phyloP scores from a whole-genome alignment of 768 basidiomycete species.

The Rhizopogon vinicolor region DNA sequence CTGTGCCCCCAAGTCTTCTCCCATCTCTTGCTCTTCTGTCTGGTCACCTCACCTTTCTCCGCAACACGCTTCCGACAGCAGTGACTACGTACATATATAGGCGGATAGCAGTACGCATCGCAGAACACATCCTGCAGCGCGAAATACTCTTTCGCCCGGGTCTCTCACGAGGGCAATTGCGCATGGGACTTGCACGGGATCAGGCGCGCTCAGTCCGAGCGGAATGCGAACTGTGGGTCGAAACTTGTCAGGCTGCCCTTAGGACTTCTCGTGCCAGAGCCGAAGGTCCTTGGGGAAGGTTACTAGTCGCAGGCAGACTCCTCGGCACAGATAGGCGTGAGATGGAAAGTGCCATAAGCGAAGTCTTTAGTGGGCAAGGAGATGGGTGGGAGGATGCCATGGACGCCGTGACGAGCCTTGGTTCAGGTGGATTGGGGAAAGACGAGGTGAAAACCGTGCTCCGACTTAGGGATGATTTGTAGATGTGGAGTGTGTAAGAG shows the following conservation, averaged over 20 bases:
- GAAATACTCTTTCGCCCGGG: constrained; percentile 76
- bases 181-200: constrained; percentile 15
- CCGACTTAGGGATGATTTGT: constrained; percentile 38
- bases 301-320: constrained; percentile 68
- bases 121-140: constrained; percentile 79
- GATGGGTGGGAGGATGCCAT: constrained; percentile 48
- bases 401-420: constrained; percentile 45
- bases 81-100: constrained; percentile 67
- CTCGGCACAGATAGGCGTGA: constrained; percentile 47
- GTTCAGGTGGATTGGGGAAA: constrained; percentile 55
- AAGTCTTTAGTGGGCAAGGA: constrained; percentile 11
- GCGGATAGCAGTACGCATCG: constrained; percentile 61
- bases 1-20: constrained; percentile 68
- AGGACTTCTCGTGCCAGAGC: constrained; percentile 42
- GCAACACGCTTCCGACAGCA: constrained; percentile 54
- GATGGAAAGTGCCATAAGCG: constrained; percentile 25
- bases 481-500: constrained; percentile 8
- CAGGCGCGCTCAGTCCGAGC: constrained; percentile 61
- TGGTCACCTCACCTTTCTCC: constrained; percentile 69
- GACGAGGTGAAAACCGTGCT: constrained; percentile 59
- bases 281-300: constrained; percentile 71
- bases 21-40: constrained; percentile 77
- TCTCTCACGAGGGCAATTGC: constrained; percentile 37
- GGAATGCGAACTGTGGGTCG: constrained; percentile 82
- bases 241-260: constrained; percentile 65